A percentile compares a stretch with the other conserved stretches of the same genome.
phyloP scores from a whole-genome alignment of 352 stramenopile species.

The Peronospora tabacina region DNA sequence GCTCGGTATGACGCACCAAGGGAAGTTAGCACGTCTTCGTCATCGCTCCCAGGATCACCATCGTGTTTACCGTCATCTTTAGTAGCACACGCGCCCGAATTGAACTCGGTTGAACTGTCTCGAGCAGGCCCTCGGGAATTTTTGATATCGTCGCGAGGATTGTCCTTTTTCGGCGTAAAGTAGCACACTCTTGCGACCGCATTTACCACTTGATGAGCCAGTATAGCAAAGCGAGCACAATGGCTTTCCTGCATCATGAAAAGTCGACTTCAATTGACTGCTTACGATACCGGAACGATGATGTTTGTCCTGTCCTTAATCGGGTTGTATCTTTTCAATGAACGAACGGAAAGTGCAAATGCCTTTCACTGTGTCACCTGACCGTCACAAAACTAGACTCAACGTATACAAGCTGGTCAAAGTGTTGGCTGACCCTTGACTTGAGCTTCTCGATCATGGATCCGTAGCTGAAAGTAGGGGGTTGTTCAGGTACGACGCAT shows the following conservation, averaged over 20 bases:
- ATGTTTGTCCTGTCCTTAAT: not conserved
- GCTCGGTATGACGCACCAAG: slow-evolving; percentile 25
- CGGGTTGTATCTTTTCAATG: not conserved
- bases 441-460: too few species aligned
- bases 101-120: slow-evolving; percentile 13
- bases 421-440: too few species aligned
- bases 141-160: slow-evolving; percentile 22
- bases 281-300: not conserved
- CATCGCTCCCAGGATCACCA: slow-evolving; percentile 20
- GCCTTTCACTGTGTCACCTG: too few species aligned
- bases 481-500: too few species aligned
- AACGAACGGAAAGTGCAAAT: too few species aligned
- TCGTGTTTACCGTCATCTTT: slow-evolving; percentile 8
- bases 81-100: not conserved
- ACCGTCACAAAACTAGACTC: too few species aligned
- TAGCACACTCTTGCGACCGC: slow-evolving; percentile 12
- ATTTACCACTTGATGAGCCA: slow-evolving; percentile 11
- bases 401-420: too few species aligned
- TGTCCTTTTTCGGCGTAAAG: slow-evolving; percentile 10
- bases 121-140: slow-evolving; percentile 5
- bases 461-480: too few species aligned
- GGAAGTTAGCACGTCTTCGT: slow-evolving; percentile 30
- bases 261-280: not conserved
- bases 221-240: slow-evolving; percentile 8
- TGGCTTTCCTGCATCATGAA: slow-evolving; percentile 4